Percentiles rank a stretch among this genome's conserved stretches.
Evolutionary conservation across 1,284 basidiomycete genomes (phyloP).

Genomic region (Apiotrichum veenhuisii): DNA sequence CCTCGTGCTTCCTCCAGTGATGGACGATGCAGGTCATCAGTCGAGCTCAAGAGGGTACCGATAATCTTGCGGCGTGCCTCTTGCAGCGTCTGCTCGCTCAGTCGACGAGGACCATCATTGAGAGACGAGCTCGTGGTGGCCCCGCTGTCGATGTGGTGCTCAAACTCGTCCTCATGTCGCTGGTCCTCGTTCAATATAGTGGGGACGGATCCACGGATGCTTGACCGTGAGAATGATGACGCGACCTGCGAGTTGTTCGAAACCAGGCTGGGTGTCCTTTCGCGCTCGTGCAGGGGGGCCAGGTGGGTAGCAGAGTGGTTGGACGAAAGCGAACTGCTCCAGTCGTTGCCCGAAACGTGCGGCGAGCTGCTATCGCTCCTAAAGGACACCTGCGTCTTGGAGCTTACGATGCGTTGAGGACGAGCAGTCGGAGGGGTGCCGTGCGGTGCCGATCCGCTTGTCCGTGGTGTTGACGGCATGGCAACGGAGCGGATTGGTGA

Average conservation of each 20-base stretch:
- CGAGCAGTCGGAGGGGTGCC: constrained; percentile 19
- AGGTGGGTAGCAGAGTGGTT: constrained; percentile 13
- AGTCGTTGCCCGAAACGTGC: constrained; percentile 8
- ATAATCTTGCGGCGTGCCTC: constrained; percentile 41
- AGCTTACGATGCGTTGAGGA: constrained; percentile 19
- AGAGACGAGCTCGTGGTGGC: constrained; percentile 4
- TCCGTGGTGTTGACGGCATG: constrained; percentile 4
- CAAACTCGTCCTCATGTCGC: constrained; percentile 22
- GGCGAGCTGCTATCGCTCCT: constrained; percentile 15
- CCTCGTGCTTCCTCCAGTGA: constrained; percentile 26
- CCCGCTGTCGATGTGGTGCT: constrained; percentile 4
- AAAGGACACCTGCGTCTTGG: constrained; percentile 31
- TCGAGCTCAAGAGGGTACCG: constrained; percentile 30
- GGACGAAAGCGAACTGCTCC: constrained; percentile 16
- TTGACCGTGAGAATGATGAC: constrained; percentile 37
- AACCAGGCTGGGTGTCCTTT: constrained; percentile 43
- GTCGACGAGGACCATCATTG: constrained; percentile 20
- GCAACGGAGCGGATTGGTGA: constrained; percentile 9
- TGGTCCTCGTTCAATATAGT: constrained; percentile 31
- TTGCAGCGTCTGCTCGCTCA: constrained; percentile 41
- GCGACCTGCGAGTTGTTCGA: constrained; percentile 34
- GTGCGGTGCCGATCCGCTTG: constrained; percentile 9
- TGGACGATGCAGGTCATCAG: constrained; percentile 25
- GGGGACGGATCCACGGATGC: constrained; percentile 23
- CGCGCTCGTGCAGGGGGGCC: constrained; percentile 28